Evolutionary conservation across 257 asterid genomes (phyloP), one percentile per base, ranked within the genome.

Genomic region (Leptodermis oblonga): DNA sequence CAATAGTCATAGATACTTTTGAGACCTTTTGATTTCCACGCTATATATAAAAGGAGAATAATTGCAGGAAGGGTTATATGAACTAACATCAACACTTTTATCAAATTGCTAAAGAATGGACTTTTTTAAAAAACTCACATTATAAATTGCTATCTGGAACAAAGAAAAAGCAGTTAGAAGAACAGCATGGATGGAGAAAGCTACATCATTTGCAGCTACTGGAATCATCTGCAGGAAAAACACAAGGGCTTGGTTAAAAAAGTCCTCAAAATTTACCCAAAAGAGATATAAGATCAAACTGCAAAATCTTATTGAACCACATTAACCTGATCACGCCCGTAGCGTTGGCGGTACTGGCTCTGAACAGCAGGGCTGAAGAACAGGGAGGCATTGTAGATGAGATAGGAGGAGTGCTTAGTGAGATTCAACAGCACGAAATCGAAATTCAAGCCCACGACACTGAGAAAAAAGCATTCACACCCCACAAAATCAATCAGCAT

Each of bases 191-290:
- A 67, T 67, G 26, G 98, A 93, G 87, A 93, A 93, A 74, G 97
- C 98, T 59, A 93, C 97, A 78, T 93, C 98, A 71, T 93, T 93
- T 22, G 92, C 88, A 74, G 98, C 98, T 68, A 93, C 98, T 17
- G 96, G 98, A 74, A 93, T 90, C 96, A 93, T 75, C 98, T 93
- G 92, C 80, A 75, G 62, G 10, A 67, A 63, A 76, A 55, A 37
- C 67, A 65, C 25, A 6, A 28, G 43, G 9, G 13, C 5, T 46
- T 23, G 39, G 26, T 33, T 58, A 30, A 15, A 5, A 18, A 13
- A n/a, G 13, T 54, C 60, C 39, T 6, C 39, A n/a, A n/a, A n/a
- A n/a, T n/a, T n/a, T n/a, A n/a, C n/a, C n/a, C n/a, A n/a, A n/a
- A n/a, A n/a, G n/a, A n/a, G n/a, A n/a, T n/a, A n/a, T n/a, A n/a